Evolutionary conservation across 345 rosid species (phyloP), one percentile per base, ranked within the genome.

Genomic region (Mallotus nudiflorus): DNA sequence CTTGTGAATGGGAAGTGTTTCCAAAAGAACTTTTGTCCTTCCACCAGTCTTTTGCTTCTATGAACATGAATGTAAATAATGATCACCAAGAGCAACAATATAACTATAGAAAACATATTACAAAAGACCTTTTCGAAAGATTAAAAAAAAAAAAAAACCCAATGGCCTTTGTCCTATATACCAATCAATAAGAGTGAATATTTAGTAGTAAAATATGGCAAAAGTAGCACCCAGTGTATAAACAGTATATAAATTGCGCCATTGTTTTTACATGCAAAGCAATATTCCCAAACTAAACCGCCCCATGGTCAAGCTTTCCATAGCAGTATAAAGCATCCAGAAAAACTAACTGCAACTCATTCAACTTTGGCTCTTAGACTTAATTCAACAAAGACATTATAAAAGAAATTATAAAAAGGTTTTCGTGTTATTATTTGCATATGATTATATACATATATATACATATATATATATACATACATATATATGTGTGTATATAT

Each of bases 21-120:
- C 99, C 88, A 95, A 70, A 69, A 95, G 97, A 74, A 86, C 90
- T 83, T 90, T 95, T 77, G 94, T 92, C 86, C 90, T 89, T 73
- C 97, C 99, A 73, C 91, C 91, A 71, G 99, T 90, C 75, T 95
- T 95, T 69, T 95, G 97, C 66, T 95, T 95, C 97, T 95, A 72
- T 63, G 73, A 61, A 78, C 59, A 75, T 61, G 31, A 70, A 58
- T 65, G n/a, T 40, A 63, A 46, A 61, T 20, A 68, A 22, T 12
- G 68, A 52, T 67, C 58, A 69, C 18, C 67, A 67, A 50, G 50
- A 29, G 48, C 62, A 28, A 19, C 31, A 54, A 33, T 24, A 59
- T 19, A 18, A 54, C 4, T 33, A 37, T 24, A 65, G 20, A 16
- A 33, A 24, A 54, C 45, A 42, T 48, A 20, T 59, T 31, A 27